Evolutionary conservation across 2,329 filamentous ascomycete species (phyloP), one percentile per base, ranked within the genome.

Genomic region (Ramularia endophylla): DNA sequence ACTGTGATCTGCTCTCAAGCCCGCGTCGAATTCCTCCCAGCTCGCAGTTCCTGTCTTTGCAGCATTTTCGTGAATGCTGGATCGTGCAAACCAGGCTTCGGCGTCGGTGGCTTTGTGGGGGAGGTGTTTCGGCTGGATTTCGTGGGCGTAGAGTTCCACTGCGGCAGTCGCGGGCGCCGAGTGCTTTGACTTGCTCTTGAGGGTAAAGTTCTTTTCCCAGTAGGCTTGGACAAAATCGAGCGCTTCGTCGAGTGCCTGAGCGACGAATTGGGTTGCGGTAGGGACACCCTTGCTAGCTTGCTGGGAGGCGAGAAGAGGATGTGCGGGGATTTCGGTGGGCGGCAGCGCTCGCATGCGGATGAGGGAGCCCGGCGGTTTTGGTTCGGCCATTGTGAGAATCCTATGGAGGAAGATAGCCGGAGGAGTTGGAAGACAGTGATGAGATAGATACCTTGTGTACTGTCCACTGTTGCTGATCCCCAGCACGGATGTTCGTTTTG

Each of bases 51-150:
- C 73, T 17, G 54, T 54, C 28, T 62, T 64, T 13, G 67, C 63
- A 5, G 61, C 64, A 54, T 82, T 72, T 43, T 66, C 65, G 58
- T 87, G 83, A 30, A 75, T 63, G 57, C 78, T 83, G 32, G 72
- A 72, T 41, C 84, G 73, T 29, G 76, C 76, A 39, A 73, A 74
- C 83, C 83, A 87, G 13, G 69, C 72, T 62, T 84, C 8, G 32
- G 11, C 25, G 43, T 9, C 27, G 36, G 28, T 13, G 38, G n/a
- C n/a, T n/a, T 28, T 39, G 47, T 35, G 13, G 6, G 53, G 55
- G 5, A 79, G 63, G 22, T 71, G 69, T 27, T 63, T 58, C 1
- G 64, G 63, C 6, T 67, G 51, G 16, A 83, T 62, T 11, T 66
- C 65, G 41, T 73, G 71, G 52, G 77, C 69, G 44, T 70, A 72